Conservation (phyloP, 1,284 basidiomycete genomes). For the Marasmius tenuissimus region DNA sequence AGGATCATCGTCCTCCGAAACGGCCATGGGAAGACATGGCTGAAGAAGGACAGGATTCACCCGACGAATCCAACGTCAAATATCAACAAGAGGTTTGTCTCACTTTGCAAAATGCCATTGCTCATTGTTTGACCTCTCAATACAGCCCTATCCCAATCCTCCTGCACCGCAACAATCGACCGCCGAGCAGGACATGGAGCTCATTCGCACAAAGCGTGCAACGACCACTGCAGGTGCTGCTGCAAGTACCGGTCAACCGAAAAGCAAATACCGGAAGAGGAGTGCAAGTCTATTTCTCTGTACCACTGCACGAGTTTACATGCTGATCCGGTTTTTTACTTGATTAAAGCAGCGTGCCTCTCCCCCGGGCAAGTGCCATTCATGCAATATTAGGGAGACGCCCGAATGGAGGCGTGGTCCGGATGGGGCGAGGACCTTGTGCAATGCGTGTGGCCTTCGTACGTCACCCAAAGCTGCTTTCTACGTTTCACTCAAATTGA, state of each 20-base stretch:
- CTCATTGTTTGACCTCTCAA: background rate
- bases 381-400: constrained; percentile 80
- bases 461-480: constrained; percentile 31
- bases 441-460: constrained; percentile 83
- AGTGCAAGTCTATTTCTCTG: constrained; percentile 55
- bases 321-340: constrained; percentile 25
- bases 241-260: constrained; percentile 50
- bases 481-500: constrained; percentile 11
- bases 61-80: constrained; percentile 11
- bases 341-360: constrained; percentile 63
- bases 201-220: constrained; percentile 74
- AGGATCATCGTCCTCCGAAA: constrained; percentile 61
- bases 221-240: constrained; percentile 52
- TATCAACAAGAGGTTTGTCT: background rate
- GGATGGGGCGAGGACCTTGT: constrained; percentile 76
- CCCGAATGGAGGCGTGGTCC: constrained; percentile 83
- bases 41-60: constrained; percentile 31
- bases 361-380: constrained; percentile 80
- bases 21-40: constrained; percentile 75
- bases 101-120: background rate
- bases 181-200: constrained; percentile 79
- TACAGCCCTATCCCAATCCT: constrained; percentile 1
- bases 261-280: constrained; percentile 78
- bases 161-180: constrained; percentile 36
- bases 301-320: constrained; percentile 15